phyloP scores from a whole-genome alignment of 306 rosid species.

The Ochetophila trinervis region DNA sequence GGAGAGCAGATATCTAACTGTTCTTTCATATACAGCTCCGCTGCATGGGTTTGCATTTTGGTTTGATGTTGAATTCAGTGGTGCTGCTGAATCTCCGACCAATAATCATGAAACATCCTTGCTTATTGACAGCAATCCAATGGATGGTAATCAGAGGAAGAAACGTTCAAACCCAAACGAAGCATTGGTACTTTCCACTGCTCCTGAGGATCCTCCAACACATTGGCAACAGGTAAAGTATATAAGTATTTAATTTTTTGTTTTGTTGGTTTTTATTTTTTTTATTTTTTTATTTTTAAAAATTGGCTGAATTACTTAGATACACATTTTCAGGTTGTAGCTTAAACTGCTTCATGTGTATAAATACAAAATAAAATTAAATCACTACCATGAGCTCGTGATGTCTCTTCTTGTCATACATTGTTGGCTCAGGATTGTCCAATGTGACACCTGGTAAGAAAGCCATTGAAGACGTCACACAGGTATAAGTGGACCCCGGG shows the following conservation, averaged over 20 bases:
- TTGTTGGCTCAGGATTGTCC: not conserved
- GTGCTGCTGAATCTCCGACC: slow-evolving; percentile 46
- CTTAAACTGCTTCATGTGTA: slow-evolving; percentile 11
- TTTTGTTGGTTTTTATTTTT: no score
- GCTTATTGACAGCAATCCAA: slow-evolving; percentile 41
- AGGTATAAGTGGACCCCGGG: no score
- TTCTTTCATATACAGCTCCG: slow-evolving; percentile 66
- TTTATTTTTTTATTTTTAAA: not conserved
- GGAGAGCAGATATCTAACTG: slow-evolving; percentile 3
- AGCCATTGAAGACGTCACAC: no score
- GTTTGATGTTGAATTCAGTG: slow-evolving; percentile 97
- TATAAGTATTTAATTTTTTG: not conserved
- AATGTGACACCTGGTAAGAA: not conserved
- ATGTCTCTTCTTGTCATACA: not conserved
- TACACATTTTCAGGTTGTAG: slow-evolving; percentile 2
- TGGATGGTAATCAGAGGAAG: slow-evolving; percentile 71
- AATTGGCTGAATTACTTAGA: not conserved
- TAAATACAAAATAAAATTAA: not conserved
- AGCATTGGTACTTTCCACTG: slow-evolving; percentile 79
- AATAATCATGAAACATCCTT: slow-evolving; percentile 34
- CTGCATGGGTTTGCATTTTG: slow-evolving; percentile 99
- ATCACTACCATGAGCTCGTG: not conserved
- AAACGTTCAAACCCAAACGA: slow-evolving; percentile 73
- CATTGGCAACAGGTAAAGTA: slow-evolving; percentile 96
- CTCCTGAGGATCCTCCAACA: slow-evolving; percentile 99